Evolutionary conservation across 2,329 filamentous ascomycete species (phyloP), one percentile per base, ranked within the genome.

Genomic region (Tolypocladium pustulatum): DNA sequence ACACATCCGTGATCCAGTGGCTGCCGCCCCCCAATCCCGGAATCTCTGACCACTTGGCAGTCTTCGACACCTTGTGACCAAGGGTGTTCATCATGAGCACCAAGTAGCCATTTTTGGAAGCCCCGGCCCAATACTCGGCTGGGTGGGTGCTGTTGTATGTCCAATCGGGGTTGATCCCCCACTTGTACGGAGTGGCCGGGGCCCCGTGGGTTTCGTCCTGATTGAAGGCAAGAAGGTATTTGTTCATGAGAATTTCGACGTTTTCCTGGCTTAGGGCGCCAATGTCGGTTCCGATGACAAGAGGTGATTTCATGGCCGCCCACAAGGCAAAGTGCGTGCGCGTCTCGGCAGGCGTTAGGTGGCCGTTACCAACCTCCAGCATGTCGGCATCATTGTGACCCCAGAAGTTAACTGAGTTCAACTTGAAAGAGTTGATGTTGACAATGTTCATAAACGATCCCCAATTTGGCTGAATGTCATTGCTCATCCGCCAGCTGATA

Each of bases 291-390:
- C 79, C 78, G 54, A 82, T 79, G 32, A 82, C 72, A 25, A 82
- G 63, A 0, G 79, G 78, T 6, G 72, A 73, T 65, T 80, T 81
- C 69, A 81, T 73, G 1, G 72, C 72, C 0, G 76, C 76, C 80
- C 80, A 82, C 5, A 81, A 65, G 4, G 76, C 76, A 63, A 81
- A 81, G 62, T 82, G 79, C 2, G 75, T 75, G 22, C 77, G 69
- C 37, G 74, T 74, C 68, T 82, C 78, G 1, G 71, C 72, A 0
- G 68, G 41, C 0, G 75, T 79, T 52, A 81, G 66, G 27, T 76
- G 68, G 15, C 46, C 46, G 63, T 81, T 82, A 27, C 79, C 79
- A 8, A 82, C 71, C 63, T 81, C 78, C 9, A 76, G 72, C 73
- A 81, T 80, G 57, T 81, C 78, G 13, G 73, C 71, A 61, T 83